Evolutionary conservation across 2,329 filamentous ascomycete genomes (phyloP).

Genomic region (Trichoderma gracile): DNA sequence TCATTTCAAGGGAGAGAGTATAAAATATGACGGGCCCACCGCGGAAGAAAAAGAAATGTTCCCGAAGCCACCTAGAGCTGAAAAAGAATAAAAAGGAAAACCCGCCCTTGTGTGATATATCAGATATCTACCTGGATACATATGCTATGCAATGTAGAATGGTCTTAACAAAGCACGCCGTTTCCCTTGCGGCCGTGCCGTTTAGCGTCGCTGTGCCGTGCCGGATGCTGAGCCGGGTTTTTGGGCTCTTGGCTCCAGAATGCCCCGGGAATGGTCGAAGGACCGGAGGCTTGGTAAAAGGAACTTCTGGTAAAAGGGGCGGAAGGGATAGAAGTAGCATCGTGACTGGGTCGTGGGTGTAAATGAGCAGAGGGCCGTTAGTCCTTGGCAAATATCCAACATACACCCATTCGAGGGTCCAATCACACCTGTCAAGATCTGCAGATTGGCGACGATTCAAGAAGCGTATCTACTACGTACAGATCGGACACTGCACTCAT

Average conservation of each 20-base stretch:
- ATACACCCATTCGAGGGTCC: neutral
- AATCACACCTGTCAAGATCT: neutral
- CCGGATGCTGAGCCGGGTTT: constrained; percentile 11
- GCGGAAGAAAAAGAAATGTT: neutral
- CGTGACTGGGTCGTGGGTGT: neutral
- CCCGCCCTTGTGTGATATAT: no score
- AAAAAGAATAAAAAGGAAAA: neutral
- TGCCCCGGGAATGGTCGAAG: neutral
- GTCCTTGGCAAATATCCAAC: no score
- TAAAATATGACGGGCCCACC: neutral
- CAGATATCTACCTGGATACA: no score
- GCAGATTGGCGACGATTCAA: neutral
- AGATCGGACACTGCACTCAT: no score
- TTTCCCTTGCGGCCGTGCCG: no score
- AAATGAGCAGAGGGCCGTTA: no score
- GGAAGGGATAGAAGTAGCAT: neutral
- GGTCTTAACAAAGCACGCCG: no score
- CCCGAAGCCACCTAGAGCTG: neutral
- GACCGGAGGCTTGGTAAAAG: no score
- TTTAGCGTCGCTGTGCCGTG: constrained; percentile 10
- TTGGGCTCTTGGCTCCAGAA: neutral
- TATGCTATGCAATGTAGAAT: no score
- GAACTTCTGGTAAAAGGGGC: neutral
- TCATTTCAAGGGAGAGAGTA: neutral
- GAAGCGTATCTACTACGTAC: no score